phyloP scores from a whole-genome alignment of 495 filamentous ascomycete species.

The Aspergillus nidulans region DNA sequence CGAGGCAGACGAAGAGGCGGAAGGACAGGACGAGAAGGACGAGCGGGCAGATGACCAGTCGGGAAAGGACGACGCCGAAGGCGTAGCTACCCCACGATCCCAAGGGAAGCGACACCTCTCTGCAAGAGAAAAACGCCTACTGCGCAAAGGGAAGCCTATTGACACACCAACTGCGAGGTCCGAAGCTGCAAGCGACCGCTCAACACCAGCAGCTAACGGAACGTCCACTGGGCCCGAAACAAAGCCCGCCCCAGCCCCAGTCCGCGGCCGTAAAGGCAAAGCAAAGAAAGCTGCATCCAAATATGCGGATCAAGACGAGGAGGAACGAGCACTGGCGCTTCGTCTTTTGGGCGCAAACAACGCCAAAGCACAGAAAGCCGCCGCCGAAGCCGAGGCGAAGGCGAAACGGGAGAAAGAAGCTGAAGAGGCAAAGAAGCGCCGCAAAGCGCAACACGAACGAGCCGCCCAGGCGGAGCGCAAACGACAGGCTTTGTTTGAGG shows the following conservation, averaged over 20 bases:
- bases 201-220: slow-evolving; percentile 5
- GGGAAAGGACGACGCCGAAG: slow-evolving; percentile 7
- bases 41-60: slow-evolving; percentile 11
- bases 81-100: slow-evolving; percentile 15
- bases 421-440: slow-evolving; percentile 62
- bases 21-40: slow-evolving; percentile 19
- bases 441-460: slow-evolving; percentile 72
- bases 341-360: slow-evolving; percentile 72
- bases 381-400: slow-evolving; percentile 46
- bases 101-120: slow-evolving; percentile 41
- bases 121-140: slow-evolving; percentile 44
- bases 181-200: slow-evolving; percentile 9
- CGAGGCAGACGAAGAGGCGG: slow-evolving; percentile 17
- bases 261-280: slow-evolving; percentile 80
- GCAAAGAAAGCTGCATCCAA: slow-evolving; percentile 83
- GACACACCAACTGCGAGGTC: slow-evolving; percentile 14
- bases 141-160: slow-evolving; percentile 42
- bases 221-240: slow-evolving; percentile 9
- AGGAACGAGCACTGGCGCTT: slow-evolving; percentile 80
- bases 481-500: slow-evolving; percentile 53
- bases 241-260: slow-evolving; percentile 34
- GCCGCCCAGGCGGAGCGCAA: slow-evolving; percentile 57
- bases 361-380: slow-evolving; percentile 46
- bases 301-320: slow-evolving; percentile 92
- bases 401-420: slow-evolving; percentile 56